Percentiles rank a stretch among this genome's conserved stretches.
Conservation (phyloP, 116 monocot species). For the Zostera marina region DNA sequence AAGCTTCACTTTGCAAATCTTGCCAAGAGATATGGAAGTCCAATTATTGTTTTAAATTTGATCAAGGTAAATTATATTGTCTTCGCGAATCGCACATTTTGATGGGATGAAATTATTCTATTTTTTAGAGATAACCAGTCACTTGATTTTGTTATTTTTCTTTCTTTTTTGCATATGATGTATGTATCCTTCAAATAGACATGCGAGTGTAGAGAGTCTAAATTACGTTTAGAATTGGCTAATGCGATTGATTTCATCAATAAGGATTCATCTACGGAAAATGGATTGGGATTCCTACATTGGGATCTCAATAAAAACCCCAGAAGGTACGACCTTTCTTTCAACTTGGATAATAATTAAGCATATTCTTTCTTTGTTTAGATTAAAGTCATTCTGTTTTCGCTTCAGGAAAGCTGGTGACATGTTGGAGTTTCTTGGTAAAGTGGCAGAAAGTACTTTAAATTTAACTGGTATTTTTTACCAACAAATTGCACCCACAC, state of each 20-base stretch:
- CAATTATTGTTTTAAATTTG: constrained; percentile 73
- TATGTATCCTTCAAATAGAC: constrained; percentile 19
- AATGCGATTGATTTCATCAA: constrained; percentile 65
- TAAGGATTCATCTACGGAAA: constrained; percentile 45
- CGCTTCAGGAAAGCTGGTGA: constrained; percentile 38
- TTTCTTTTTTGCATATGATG: not conserved
- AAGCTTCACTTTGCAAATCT: constrained; percentile 80
- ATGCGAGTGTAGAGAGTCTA: constrained; percentile 64
- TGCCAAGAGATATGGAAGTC: constrained; percentile 74
- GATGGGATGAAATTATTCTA: not conserved
- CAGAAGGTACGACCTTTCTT: constrained; percentile 24
- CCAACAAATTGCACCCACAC: constrained; percentile 33
- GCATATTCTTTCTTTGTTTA: not conserved
- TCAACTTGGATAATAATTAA: not conserved
- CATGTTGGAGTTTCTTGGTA: constrained; percentile 34
- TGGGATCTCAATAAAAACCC: constrained; percentile 78
- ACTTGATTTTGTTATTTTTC: not conserved
- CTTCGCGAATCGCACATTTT: not conserved
- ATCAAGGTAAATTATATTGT: constrained; percentile 44
- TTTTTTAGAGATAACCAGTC: not conserved
- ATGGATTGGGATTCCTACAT: constrained; percentile 54
- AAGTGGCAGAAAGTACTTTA: constrained; percentile 48
- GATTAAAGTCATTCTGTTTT: not conserved
- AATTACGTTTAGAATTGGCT: constrained; percentile 56
- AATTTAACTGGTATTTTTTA: constrained; percentile 55